A percentile compares a stretch with the other conserved stretches of the same genome.
phyloP scores from a whole-genome alignment of 2,329 filamentous ascomycete genomes.

The Ilyonectria destructans region DNA sequence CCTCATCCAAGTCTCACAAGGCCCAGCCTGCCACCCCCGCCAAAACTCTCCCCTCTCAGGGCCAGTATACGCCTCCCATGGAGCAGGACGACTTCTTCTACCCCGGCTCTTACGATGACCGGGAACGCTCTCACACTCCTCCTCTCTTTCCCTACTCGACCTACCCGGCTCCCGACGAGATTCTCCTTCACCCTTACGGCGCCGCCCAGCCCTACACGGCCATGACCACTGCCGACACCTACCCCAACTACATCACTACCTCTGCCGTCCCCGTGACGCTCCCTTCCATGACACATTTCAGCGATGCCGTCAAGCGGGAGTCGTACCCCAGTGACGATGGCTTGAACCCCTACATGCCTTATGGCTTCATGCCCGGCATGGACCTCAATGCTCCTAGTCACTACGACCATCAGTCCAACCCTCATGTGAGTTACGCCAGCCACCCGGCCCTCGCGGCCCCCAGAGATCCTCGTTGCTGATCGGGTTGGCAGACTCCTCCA shows the following conservation, averaged over 20 bases:
- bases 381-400: conserved; percentile 74
- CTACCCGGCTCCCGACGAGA: conserved; percentile 78
- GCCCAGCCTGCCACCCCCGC: conserved; percentile 48
- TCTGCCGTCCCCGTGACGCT: conserved; percentile 72
- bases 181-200: conserved; percentile 73
- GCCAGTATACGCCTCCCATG: conserved; percentile 76
- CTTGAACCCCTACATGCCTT: conserved; percentile 78
- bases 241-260: conserved; percentile 70
- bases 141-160: conserved; percentile 78
- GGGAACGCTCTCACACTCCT: conserved; percentile 80
- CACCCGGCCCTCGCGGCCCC: conserved; percentile 58
- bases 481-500: conserved; percentile 78
- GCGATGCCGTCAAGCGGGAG: conserved; percentile 79
- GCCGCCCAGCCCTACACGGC: conserved; percentile 68
- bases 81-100: conserved; percentile 79
- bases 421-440: conserved; percentile 79
- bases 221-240: conserved; percentile 67
- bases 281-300: conserved; percentile 76
- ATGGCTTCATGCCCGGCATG: conserved; percentile 76
- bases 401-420: conserved; percentile 79
- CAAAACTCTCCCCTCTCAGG: conserved; percentile 62
- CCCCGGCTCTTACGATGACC: conserved; percentile 71
- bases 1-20: conserved; percentile 51
- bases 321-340: conserved; percentile 70
- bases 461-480: conserved; percentile 66